Base-by-base conservation (phyloP, 495 filamentous ascomycete species). In the Podospora didyma region DNA sequence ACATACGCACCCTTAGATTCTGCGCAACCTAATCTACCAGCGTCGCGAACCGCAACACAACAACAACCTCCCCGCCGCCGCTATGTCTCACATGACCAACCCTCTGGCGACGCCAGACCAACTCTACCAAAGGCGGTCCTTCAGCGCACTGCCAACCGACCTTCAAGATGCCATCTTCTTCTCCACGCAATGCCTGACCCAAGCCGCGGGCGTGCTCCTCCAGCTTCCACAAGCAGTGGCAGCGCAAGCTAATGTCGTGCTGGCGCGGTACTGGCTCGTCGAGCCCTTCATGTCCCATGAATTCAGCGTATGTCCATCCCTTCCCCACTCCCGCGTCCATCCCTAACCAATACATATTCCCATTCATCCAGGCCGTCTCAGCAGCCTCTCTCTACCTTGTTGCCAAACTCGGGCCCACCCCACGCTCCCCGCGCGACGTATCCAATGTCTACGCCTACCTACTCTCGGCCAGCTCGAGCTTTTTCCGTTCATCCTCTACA, bases 161-260 rank as follows among this genome's bases (percentile, higher is more conserved):
- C 81, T 97, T 12, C 91, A 96, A 73, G 81, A 84, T 58, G 80
- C 79, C 51, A 77, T 89, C 44, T 79, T 84, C 56, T 89, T 79
- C 69, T 77, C 86, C 22, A 82, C 84, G 3, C 83, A 89, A 42
- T 83, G 86, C 54, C 82, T 98, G 6, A 95, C 89, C 11, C 95
- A 97, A 69, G 82, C 89, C 17, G 91, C 94, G 11, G 95, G 94
- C 6, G 76, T 96, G 7, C 80, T 97, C 7, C 79, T 98, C 2
- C 82, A 89, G 42, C 74, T 97, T 48, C 89, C 93, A 1, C 95
- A 97, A 64, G 90, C 93, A 54, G 82, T 91, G 47, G 90, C 96
- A 24, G 88, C 92, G 14, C 90, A 92, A 63, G 90, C 94, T 2
- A 87, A 92, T 62, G 83, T 98, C n/a, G 74, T 94, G 0, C 83